phyloP scores from a whole-genome alignment of 139 green algal species.

The Nannochloris sp. region DNA sequence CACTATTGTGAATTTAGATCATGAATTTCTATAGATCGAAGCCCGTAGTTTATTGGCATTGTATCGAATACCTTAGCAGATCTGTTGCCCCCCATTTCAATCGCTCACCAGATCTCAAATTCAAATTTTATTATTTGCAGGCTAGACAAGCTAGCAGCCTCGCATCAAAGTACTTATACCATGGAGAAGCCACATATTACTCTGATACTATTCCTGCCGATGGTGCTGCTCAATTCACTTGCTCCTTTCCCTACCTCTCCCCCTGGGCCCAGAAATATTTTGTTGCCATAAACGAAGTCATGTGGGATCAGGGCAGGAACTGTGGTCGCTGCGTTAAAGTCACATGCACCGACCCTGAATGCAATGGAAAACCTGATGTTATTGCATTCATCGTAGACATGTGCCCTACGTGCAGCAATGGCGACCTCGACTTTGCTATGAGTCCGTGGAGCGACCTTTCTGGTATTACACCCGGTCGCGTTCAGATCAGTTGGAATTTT shows the following conservation, averaged over 20 bases:
- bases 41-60: not conserved
- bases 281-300: not conserved
- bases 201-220: not conserved
- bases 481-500: not conserved
- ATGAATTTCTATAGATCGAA: not conserved
- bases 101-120: no score
- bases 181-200: slow-evolving; percentile 11
- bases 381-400: slow-evolving; percentile 6
- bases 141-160: not conserved
- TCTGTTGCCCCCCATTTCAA: no score
- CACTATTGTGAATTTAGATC: not conserved
- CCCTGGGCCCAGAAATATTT: not conserved
- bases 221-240: slow-evolving; percentile 8
- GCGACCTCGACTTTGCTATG: slow-evolving; percentile 11
- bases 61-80: not conserved
- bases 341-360: slow-evolving; percentile 1
- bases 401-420: slow-evolving; percentile 11
- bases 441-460: slow-evolving; percentile 3
- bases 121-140: not conserved
- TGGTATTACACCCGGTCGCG: not conserved
- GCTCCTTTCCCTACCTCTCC: slow-evolving; percentile 9
- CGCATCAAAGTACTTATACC: not conserved
- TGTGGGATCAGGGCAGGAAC: not conserved
- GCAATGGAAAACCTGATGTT: not conserved
- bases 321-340: slow-evolving; percentile 10